Percentiles rank a stretch among this genome's conserved stretches.
Conservation (phyloP, 2,329 filamentous ascomycete genomes). For the Xylariomycetidae sp. region DNA sequence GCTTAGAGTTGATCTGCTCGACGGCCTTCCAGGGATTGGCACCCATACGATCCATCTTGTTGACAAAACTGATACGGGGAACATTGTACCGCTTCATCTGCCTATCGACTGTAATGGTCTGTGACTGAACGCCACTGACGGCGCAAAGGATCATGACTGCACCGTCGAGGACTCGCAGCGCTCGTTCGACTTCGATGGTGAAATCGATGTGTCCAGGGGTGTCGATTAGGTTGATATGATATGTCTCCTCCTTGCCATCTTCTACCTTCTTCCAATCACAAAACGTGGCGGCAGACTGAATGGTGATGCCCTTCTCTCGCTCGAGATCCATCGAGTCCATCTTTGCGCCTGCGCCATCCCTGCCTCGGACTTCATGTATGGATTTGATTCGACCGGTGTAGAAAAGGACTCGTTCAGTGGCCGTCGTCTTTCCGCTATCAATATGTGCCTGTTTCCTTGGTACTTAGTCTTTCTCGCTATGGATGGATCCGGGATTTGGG, state of each 20-base stretch:
- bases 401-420: conserved; percentile 93
- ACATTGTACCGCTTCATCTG: conserved; percentile 99
- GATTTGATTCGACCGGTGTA: conserved; percentile 96
- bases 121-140: conserved; percentile 93
- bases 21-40: conserved; percentile 97
- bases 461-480: conserved; percentile 8
- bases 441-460: conserved; percentile 74
- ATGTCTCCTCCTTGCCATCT: conserved; percentile 79
- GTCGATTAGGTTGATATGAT: conserved; percentile 98
- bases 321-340: conserved; percentile 99
- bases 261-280: conserved; percentile 93
- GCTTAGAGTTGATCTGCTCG: conserved; percentile 94
- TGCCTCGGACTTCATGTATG: conserved; percentile 94
- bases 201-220: conserved; percentile 99
- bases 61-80: conserved; percentile 91
- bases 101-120: conserved; percentile 96
- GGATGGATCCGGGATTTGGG: no score
- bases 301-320: conserved; percentile 97
- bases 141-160: conserved; percentile 98
- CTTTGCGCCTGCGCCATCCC: conserved; percentile 93
- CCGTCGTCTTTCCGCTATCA: conserved; percentile 96
- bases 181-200: conserved; percentile 96
- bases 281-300: conserved; percentile 96
- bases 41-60: conserved; percentile 99
- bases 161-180: conserved; percentile 88